Evolutionary conservation across 2,329 filamentous ascomycete genomes (phyloP).

Genomic region (Aspergillus costaricaensis): DNA sequence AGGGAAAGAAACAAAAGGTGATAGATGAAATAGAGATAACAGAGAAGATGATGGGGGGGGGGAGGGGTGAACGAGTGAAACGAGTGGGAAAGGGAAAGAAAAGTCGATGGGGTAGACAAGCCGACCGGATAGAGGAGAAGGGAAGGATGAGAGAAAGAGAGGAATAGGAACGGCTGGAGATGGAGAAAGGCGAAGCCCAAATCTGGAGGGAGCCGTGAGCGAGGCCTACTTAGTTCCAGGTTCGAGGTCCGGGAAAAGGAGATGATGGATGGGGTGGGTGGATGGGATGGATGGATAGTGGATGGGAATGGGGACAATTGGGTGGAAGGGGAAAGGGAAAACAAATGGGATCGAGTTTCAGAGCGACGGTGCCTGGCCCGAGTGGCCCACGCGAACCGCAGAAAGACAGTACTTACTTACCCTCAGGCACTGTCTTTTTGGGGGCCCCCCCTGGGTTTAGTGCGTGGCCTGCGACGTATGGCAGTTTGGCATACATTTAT

Average conservation of each 20-base stretch:
- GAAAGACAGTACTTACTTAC: not conserved
- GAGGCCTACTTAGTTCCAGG: not conserved
- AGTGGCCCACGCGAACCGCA: not conserved
- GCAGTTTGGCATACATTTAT: not conserved
- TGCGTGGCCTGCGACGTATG: not conserved
- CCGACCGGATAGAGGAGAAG: conserved; percentile 3
- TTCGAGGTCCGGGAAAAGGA: conserved; percentile 1
- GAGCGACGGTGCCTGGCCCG: conserved; percentile 2
- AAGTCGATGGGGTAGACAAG: not conserved
- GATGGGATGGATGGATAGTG: not conserved
- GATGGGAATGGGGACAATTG: not conserved
- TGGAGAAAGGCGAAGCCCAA: conserved; percentile 3
- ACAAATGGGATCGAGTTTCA: conserved; percentile 6
- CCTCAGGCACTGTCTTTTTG: not conserved
- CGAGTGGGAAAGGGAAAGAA: not conserved
- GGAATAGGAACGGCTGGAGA: conserved; percentile 9
- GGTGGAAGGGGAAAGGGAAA: not conserved
- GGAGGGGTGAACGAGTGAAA: conserved; percentile 8
- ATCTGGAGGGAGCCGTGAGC: conserved; percentile 1
- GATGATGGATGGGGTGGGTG: not conserved
- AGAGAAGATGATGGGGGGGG: conserved; percentile 4
- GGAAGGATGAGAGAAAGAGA: conserved; percentile 6
- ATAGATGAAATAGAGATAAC: conserved; percentile 17
- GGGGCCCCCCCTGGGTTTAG: not conserved
- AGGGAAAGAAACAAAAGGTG: conserved; percentile 13